Evolutionary conservation across 345 rosid species (phyloP).

Genomic region (Turnera subulata): DNA sequence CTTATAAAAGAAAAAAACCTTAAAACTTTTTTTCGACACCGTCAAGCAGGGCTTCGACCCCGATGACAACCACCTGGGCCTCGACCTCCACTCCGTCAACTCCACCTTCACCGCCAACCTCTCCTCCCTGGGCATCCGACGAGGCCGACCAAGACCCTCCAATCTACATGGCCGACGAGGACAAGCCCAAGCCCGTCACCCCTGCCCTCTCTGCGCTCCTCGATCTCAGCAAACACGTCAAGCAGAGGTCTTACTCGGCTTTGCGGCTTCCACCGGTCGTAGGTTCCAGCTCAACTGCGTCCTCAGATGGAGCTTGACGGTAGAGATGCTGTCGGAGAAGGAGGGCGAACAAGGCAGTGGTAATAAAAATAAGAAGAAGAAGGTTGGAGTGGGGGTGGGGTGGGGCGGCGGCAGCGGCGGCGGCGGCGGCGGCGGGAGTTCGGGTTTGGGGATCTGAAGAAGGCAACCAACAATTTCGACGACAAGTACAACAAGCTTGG

Average conservation of each 20-base stretch:
- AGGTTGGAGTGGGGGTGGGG: constrained; percentile 29
- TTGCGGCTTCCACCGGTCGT: constrained; percentile 51
- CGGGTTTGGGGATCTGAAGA: no score
- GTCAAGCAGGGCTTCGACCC: constrained; percentile 37
- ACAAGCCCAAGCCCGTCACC: constrained; percentile 18
- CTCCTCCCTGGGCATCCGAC: no score
- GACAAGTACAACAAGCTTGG: no score
- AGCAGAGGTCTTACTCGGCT: constrained; percentile 55
- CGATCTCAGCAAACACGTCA: no score
- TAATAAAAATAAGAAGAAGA: no score
- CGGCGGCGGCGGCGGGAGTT: constrained; percentile 7
- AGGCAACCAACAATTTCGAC: no score
- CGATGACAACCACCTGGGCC: no score
- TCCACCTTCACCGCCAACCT: no score
- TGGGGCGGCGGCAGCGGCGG: neutral
- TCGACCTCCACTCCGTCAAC: no score
- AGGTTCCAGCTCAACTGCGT: constrained; percentile 42
- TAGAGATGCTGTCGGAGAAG: constrained; percentile 22
- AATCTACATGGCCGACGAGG: constrained; percentile 39
- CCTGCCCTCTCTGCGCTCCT: constrained; percentile 26
- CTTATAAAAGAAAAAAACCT: no score
- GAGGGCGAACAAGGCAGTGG: neutral
- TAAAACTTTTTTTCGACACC: no score
- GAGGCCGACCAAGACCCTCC: constrained; percentile 27
- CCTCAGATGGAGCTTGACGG: constrained; percentile 49